A percentile compares a stretch with the other conserved stretches of the same genome.
Conservation (phyloP, 129 eudicot species). For the Kitagawia praeruptora region DNA sequence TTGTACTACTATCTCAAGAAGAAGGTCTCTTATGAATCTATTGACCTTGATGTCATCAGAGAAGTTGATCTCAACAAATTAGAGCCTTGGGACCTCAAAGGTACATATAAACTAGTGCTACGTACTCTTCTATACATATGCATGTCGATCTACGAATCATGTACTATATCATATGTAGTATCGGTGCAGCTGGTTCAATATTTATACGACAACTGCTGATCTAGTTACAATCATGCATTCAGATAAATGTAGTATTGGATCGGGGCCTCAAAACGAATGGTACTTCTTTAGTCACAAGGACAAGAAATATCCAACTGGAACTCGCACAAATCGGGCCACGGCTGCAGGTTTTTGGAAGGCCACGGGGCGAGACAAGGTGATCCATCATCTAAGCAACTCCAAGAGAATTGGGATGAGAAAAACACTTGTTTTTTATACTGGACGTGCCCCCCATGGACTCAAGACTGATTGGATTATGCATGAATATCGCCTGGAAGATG, state of each 20-base stretch:
- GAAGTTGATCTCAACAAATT: conserved; percentile 95
- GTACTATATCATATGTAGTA: background rate
- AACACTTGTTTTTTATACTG: conserved; percentile 76
- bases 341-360: conserved; percentile 93
- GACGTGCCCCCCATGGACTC: conserved; percentile 89
- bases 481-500: conserved; percentile 76
- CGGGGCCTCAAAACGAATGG: conserved; percentile 85
- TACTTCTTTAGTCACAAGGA: conserved; percentile 94
- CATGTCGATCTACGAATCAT: background rate
- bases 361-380: conserved; percentile 80
- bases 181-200: background rate
- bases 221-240: background rate
- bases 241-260: conserved; percentile 84
- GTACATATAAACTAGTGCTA: conserved; percentile 14
- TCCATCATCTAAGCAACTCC: conserved; percentile 44
- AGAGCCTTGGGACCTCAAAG: conserved; percentile 98
- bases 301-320: conserved; percentile 87
- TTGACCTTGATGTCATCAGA: conserved; percentile 83
- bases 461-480: conserved; percentile 98
- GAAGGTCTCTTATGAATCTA: conserved; percentile 83
- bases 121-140: background rate
- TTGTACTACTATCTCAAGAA: conserved; percentile 70
- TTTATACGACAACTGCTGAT: background rate
- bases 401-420: conserved; percentile 80
- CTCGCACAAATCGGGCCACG: conserved; percentile 79